These are phyloP conservation scores for Podila verticillata DNA, from an alignment of 192 early-diverging fungal genomes.

Conservation along the genomic window DNA sequence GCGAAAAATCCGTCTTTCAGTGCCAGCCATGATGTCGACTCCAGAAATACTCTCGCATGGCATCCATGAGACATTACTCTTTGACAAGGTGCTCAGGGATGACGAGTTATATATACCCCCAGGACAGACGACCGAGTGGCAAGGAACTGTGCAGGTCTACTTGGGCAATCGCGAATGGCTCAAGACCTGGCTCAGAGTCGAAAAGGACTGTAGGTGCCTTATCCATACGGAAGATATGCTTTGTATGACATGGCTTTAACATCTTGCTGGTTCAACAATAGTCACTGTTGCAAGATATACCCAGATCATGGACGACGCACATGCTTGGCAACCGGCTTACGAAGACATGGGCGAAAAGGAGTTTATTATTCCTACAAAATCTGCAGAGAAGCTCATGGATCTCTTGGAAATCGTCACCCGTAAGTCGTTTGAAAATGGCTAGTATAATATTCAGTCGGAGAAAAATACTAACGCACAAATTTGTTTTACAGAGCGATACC, in stretches of 20 bases:
- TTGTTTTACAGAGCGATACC: conserved; percentile 60
- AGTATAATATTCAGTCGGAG: no score
- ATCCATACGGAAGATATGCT: no score
- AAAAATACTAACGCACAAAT: no score
- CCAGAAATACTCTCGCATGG: conserved; percentile 73
- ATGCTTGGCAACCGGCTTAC: conserved; percentile 71
- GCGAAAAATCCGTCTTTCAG: conserved; percentile 66
- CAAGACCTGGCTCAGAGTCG: conserved; percentile 75
- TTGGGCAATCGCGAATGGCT: conserved; percentile 66
- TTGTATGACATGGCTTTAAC: background rate
- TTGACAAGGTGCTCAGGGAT: conserved; percentile 75
- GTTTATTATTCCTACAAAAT: conserved; percentile 65
- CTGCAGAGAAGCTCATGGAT: conserved; percentile 66
- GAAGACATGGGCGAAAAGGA: conserved; percentile 61
- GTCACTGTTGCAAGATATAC: conserved; percentile 68
- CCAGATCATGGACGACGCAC: conserved; percentile 65
- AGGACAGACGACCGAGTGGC: conserved; percentile 49
- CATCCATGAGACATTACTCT: conserved; percentile 68
- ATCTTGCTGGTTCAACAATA: conserved; percentile 3
- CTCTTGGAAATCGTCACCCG: conserved; percentile 70
- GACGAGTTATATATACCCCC: conserved; percentile 65
- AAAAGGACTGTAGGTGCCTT: conserved; percentile 63
- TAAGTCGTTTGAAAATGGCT: background rate
- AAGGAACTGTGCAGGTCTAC: conserved; percentile 59
- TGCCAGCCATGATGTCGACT: conserved; percentile 58